These are phyloP conservation scores for Xylariaceae sp. DNA, from an alignment of 2,329 filamentous ascomycete species.

Conservation along the genomic window DNA sequence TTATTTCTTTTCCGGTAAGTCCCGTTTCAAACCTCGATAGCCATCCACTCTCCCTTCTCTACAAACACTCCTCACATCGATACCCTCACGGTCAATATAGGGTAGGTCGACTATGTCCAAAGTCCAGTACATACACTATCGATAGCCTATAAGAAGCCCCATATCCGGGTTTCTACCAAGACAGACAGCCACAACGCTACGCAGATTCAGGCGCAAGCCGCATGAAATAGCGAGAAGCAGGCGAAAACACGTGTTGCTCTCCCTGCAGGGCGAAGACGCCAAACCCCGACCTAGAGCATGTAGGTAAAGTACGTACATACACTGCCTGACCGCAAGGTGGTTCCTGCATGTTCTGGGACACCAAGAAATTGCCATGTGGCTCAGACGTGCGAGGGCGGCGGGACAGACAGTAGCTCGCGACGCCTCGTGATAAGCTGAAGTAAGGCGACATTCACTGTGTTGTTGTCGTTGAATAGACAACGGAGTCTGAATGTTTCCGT, in stretches of 20 bases:
- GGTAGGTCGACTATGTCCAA: no score
- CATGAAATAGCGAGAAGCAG: not conserved
- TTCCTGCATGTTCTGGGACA: conserved; percentile 17
- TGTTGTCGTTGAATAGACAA: not conserved
- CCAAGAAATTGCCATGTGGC: conserved; percentile 17
- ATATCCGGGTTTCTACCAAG: no score
- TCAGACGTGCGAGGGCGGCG: conserved; percentile 13
- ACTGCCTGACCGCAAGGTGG: conserved; percentile 5
- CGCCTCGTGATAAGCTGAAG: not conserved
- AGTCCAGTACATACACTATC: no score
- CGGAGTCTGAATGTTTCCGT: not conserved
- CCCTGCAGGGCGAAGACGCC: conserved; percentile 8
- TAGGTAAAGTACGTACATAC: no score
- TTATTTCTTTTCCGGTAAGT: no score
- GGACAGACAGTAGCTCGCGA: not conserved
- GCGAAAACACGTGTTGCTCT: not conserved
- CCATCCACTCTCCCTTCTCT: no score
- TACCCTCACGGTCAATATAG: no score
- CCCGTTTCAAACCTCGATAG: no score
- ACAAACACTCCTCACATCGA: no score
- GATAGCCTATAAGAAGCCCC: no score
- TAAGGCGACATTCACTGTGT: not conserved
- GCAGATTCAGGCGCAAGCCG: not conserved
- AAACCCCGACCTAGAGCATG: not conserved
- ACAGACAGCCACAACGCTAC: no score